Percentiles rank a stretch among this genome's conserved stretches.
These are phyloP conservation scores for Diaporthe citrichinensis DNA, from an alignment of 2,329 filamentous ascomycete genomes.

Conservation along the genomic window DNA sequence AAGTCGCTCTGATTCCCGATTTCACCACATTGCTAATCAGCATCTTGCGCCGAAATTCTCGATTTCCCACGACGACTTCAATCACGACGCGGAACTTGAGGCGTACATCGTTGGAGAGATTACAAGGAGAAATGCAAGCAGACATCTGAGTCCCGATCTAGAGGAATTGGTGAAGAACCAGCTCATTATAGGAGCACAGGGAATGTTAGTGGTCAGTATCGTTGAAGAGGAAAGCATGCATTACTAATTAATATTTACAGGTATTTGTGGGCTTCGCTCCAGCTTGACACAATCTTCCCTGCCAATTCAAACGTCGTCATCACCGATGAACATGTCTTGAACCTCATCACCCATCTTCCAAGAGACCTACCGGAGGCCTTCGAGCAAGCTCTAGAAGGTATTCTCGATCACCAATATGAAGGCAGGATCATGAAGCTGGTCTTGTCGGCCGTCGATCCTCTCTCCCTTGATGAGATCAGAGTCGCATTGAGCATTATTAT, in stretches of 20 bases:
- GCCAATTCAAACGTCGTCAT: background rate
- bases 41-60: background rate
- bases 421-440: constrained; percentile 32
- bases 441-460: background rate
- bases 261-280: constrained; percentile 25
- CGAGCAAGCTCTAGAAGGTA: constrained; percentile 15
- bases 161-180: background rate
- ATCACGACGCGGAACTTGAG: constrained; percentile 4
- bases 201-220: background rate
- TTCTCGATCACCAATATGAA: background rate
- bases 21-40: background rate
- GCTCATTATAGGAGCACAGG: background rate
- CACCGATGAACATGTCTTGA: background rate
- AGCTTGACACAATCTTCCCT: constrained; percentile 24
- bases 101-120: constrained; percentile 13
- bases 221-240: background rate
- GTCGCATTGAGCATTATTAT: constrained; percentile 4
- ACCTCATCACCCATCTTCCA: background rate
- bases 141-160: background rate
- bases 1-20: constrained; percentile 5
- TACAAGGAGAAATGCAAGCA: background rate
- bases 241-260: too few species aligned
- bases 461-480: constrained; percentile 13
- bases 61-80: background rate
- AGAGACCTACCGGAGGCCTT: constrained; percentile 30